Evolutionary conservation across 192 early-diverging fungal species (phyloP).

Genomic region (Haplosporangium gracile): DNA sequence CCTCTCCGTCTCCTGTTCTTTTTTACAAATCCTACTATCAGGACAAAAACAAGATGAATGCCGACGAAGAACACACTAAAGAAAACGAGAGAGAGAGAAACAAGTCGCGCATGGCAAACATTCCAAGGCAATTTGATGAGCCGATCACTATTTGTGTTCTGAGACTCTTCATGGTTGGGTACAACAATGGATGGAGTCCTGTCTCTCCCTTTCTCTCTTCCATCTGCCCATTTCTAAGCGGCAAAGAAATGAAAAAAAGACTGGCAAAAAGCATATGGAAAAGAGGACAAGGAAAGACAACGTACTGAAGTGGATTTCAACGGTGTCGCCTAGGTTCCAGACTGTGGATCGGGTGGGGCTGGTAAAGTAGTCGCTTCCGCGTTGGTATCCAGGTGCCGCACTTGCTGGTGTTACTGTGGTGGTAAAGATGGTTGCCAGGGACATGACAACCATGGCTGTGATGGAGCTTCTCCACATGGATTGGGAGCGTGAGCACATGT

Average conservation of each 20-base stretch:
- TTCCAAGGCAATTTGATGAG: not conserved
- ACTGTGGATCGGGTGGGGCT: conserved; percentile 5
- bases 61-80: not conserved
- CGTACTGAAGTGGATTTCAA: conserved; percentile 7
- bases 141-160: too few relatives aligned
- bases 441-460: not conserved
- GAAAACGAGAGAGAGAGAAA: not conserved
- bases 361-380: not conserved
- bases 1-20: not conserved
- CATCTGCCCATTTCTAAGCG: too few relatives aligned
- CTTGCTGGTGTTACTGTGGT: not conserved
- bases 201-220: too few relatives aligned
- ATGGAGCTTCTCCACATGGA: not conserved
- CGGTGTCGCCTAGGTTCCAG: conserved; percentile 12
- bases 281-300: not conserved
- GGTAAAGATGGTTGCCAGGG: not conserved
- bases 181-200: too few relatives aligned
- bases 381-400: not conserved
- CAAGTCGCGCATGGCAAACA: not conserved
- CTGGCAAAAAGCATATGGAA: not conserved
- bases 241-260: not conserved
- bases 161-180: not conserved
- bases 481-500: not conserved
- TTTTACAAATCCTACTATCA: not conserved
- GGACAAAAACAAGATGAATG: not conserved